Conservation (phyloP, 345 rosid genomes). For the Hibiscus tridactylites region DNA sequence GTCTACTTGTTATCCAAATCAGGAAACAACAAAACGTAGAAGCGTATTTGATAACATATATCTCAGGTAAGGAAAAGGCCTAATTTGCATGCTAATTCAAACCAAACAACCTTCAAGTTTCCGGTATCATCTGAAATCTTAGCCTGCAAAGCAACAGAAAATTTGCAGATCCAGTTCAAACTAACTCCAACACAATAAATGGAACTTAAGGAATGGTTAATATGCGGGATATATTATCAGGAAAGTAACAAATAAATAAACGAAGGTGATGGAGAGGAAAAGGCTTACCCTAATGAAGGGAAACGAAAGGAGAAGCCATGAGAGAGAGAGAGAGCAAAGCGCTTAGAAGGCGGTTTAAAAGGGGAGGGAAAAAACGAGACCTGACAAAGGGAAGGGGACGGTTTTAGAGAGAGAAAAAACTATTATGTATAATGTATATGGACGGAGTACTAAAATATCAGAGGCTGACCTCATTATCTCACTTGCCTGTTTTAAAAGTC, state of each 20-base stretch:
- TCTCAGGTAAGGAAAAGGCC: not conserved
- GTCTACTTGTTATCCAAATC: constrained; percentile 14
- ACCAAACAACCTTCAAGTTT: constrained; percentile 7
- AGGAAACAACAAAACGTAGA: not conserved
- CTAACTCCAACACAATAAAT: not conserved
- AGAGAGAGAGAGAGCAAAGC: not conserved
- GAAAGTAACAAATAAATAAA: not conserved
- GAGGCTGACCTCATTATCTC: no score
- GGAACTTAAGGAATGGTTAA: not conserved
- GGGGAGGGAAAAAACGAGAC: not conserved
- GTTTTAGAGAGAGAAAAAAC: not conserved
- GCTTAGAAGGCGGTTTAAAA: not conserved
- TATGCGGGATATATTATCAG: not conserved
- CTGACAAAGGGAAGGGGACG: not conserved
- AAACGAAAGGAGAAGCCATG: constrained; percentile 18
- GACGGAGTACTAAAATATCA: no score
- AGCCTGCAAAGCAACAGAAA: constrained; percentile 20
- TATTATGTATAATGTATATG: no score
- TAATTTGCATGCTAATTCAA: not conserved
- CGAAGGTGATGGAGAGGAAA: not conserved
- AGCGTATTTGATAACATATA: no score
- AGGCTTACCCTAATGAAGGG: constrained; percentile 10
- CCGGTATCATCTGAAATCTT: constrained; percentile 6
- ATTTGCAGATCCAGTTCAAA: not conserved
- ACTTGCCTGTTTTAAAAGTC: no score